A percentile compares a stretch with the other conserved stretches of the same genome.
Evolutionary conservation across 148 eudicot genomes (phyloP).

Genomic region (Spergularia marina): DNA sequence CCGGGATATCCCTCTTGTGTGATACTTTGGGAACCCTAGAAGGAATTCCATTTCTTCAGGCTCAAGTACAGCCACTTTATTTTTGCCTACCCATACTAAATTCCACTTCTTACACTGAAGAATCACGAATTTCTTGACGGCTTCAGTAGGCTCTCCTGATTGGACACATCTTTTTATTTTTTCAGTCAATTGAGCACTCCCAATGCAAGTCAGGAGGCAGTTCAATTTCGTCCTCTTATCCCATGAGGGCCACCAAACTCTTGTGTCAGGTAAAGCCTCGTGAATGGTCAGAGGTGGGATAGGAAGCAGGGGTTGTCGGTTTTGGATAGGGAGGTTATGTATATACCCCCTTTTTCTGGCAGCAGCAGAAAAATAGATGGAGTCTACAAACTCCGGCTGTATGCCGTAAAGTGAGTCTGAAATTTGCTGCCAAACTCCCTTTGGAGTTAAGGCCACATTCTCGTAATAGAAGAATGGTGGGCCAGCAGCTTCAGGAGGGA

Average conservation of each 20-base stretch:
- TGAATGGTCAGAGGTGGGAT: slow-evolving; percentile 32
- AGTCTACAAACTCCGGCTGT: slow-evolving; percentile 30
- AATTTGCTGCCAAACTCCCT: slow-evolving; percentile 22
- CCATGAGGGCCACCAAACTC: slow-evolving; percentile 32
- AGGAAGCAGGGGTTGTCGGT: slow-evolving; percentile 22
- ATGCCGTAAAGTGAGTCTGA: slow-evolving; percentile 22
- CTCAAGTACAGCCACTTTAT: slow-evolving; percentile 26
- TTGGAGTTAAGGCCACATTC: slow-evolving; percentile 26
- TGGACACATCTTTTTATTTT: slow-evolving; percentile 16
- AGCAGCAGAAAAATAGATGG: slow-evolving; percentile 30
- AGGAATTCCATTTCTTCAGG: slow-evolving; percentile 32
- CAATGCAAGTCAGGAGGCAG: slow-evolving; percentile 31
- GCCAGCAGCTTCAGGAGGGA: slow-evolving; percentile 4
- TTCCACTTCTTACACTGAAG: slow-evolving; percentile 33
- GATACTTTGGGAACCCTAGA: slow-evolving; percentile 22
- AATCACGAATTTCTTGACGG: slow-evolving; percentile 7
- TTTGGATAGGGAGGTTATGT: slow-evolving; percentile 26
- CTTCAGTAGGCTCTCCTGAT: slow-evolving; percentile 14
- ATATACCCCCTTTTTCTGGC: slow-evolving; percentile 33
- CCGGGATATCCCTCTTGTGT: slow-evolving; percentile 28
- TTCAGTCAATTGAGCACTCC: slow-evolving; percentile 29
- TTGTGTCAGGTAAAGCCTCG: slow-evolving; percentile 28
- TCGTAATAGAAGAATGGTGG: slow-evolving; percentile 31
- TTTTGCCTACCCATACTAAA: slow-evolving; percentile 31
- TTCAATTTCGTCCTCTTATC: slow-evolving; percentile 25